Evolutionary conservation across 352 stramenopile genomes (phyloP), one percentile per base, ranked within the genome.

Genomic region (Globisporangium barbulae): DNA sequence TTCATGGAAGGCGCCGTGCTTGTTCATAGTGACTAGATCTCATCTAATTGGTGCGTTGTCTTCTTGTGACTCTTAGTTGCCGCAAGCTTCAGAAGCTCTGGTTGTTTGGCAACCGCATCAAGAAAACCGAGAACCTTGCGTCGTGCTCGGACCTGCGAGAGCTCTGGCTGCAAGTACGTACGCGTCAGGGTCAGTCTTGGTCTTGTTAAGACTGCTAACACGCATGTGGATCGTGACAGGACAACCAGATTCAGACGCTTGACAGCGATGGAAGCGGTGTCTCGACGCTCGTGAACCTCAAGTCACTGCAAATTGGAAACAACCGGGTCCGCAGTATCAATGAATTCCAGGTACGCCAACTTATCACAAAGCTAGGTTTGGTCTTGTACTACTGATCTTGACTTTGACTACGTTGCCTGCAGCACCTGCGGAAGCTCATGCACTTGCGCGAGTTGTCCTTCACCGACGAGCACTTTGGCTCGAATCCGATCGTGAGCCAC

Each of bases 381-480:
- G 42, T 48, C 17, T n/a, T 48, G 17, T 2, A 8, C 22, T 48
- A 28, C 21, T 35, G 48, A 53, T n/a, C 12, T 17, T 2, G 9
- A 33, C 30, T 5, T 9, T 21, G 5, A 50, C 10, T 12, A 15
- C 15, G 13, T 31, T 58, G 52, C 21, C 9, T 3, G 17, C 50
- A 89, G 53, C 53, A 83, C 4, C 70, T 96, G 44, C 72, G 73
- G 0, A 76, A 73, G 41, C 66, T 96, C 12, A 68, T 91, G 3
- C 69, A 68, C 25, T 72, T 97, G 22, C 74, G 74, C 19, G 63
- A 72, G 0, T 63, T 96, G 44, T 72, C 74, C 3, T 84, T 97
- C 28, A 12, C 72, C n/a, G 88, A 96, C 60, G 78, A 85, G 8
- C 85, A 96, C 59, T 97, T 96, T 65, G 90, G 90, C 2, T 75